Base-by-base conservation (phyloP, 345 rosid genomes). In the Stellera chamaejasme region DNA sequence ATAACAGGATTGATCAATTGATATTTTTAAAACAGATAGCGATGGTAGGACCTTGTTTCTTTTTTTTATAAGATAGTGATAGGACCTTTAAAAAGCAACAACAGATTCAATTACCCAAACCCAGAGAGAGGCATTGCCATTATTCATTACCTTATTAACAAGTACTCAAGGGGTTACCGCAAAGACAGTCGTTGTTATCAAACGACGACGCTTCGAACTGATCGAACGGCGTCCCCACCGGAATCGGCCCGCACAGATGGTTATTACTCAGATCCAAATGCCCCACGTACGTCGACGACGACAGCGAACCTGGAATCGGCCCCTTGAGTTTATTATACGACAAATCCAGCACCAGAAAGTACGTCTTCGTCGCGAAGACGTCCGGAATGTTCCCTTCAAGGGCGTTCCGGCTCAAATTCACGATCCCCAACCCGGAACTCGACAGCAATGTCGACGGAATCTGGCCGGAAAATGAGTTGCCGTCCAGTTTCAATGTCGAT, bases 251-350 rank as follows among this genome's bases (percentile, higher is more conserved):
- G 60, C 98, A 92, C 6, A 92, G 83, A 77, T 67, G 88, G 74
- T 92, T 92, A 51, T 88, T 79, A 71, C 98, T 92, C 56, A 92
- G 60, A 70, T 92, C 98, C 52, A 88, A 48, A 62, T 88, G 96
- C 1, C 98, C 96, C 47, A 92, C 62, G 59, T 67, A 92, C 15
- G 64, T 68, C 1, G 87, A 75, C 53, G 87, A 76, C 6, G 85
- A 68, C 16, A 92, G 54, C 9, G 98, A 72, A 42, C 54, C 49
- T 7, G 96, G 98, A 46, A 92, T 70, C 48, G 79, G 69, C 13
- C 98, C 98, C 67, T 77, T 71, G 45, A 88, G 50, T 1, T 55
- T 77, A 57, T 92, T 92, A 61, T 71, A 58, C 1, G 98, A 92
- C 62, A 92, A 60, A 72, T 92, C 98, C 19, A 92, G 79, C 39